Conservation (phyloP, 2,329 filamentous ascomycete genomes). For the Sporothrix dimorphospora region DNA sequence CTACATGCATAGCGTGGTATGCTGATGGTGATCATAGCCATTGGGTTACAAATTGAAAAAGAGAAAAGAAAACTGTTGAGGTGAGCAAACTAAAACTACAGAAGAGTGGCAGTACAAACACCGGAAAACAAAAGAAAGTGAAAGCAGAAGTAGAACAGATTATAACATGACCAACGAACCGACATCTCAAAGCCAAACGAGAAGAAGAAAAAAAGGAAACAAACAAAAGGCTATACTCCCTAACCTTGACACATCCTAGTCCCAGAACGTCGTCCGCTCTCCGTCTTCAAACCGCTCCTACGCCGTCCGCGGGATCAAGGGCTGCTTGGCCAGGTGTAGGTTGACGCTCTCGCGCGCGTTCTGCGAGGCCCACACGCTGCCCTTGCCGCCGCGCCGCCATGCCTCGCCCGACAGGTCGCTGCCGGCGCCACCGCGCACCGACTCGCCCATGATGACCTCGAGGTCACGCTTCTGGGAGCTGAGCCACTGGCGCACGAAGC, state of each 20-base stretch:
- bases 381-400: slow-evolving; percentile 65
- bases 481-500: slow-evolving; percentile 85
- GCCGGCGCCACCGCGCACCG: slow-evolving; percentile 58
- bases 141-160: not conserved
- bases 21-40: not conserved
- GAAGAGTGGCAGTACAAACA: not conserved
- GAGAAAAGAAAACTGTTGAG: not conserved
- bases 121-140: not conserved
- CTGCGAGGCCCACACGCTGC: slow-evolving; percentile 60
- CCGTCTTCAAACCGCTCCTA: not conserved
- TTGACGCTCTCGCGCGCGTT: slow-evolving; percentile 67
- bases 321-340: slow-evolving; percentile 60
- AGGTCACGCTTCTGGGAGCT: slow-evolving; percentile 89
- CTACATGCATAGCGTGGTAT: not conserved
- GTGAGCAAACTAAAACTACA: not conserved
- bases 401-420: slow-evolving; percentile 58
- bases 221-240: slow-evolving; percentile 13
- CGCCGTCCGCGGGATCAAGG: slow-evolving; percentile 35
- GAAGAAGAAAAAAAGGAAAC: not conserved
- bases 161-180: not conserved
- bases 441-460: slow-evolving; percentile 84
- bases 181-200: not conserved
- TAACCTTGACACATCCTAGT: not conserved
- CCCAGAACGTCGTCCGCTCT: slow-evolving; percentile 2
- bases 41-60: not conserved